phyloP scores from a whole-genome alignment of 495 filamentous ascomycete species.

The Hypoxylon cercidicola region DNA sequence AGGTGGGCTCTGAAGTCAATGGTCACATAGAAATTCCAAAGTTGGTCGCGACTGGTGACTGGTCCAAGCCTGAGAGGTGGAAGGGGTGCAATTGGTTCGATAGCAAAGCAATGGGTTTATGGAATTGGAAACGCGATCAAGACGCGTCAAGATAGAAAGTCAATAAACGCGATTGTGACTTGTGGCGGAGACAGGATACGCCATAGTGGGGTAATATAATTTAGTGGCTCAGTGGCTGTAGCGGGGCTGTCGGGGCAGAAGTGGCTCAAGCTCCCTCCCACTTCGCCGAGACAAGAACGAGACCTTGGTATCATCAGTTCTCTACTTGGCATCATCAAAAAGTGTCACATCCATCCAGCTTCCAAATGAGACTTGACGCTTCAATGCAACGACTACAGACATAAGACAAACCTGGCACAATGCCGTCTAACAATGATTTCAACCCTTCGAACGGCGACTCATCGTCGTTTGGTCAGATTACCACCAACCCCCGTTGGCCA shows the following conservation, averaged over 20 bases:
- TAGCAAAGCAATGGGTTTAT: slow-evolving; percentile 24
- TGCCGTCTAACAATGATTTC: slow-evolving; percentile 20
- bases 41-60: not conserved
- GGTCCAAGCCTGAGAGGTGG: slow-evolving; percentile 5
- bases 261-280: slow-evolving; percentile 39
- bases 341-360: too few relatives aligned
- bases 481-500: slow-evolving; percentile 37
- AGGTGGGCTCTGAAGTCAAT: too few relatives aligned
- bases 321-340: too few relatives aligned
- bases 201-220: not conserved
- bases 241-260: slow-evolving; percentile 2
- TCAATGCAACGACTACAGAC: too few relatives aligned
- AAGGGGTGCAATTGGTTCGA: not conserved
- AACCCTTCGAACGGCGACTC: slow-evolving; percentile 2
- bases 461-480: not conserved
- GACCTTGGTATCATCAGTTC: too few relatives aligned
- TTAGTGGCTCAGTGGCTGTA: slow-evolving; percentile 1
- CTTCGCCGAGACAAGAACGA: too few relatives aligned
- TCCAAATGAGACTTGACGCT: not conserved
- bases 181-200: too few relatives aligned
- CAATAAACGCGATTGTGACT: slow-evolving; percentile 33
- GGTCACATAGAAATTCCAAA: not conserved
- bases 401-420: slow-evolving; percentile 1
- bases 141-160: slow-evolving; percentile 29
- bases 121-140: slow-evolving; percentile 4